Base-by-base conservation (phyloP, 1,284 basidiomycete species). In the Neonothopanus nambi region DNA sequence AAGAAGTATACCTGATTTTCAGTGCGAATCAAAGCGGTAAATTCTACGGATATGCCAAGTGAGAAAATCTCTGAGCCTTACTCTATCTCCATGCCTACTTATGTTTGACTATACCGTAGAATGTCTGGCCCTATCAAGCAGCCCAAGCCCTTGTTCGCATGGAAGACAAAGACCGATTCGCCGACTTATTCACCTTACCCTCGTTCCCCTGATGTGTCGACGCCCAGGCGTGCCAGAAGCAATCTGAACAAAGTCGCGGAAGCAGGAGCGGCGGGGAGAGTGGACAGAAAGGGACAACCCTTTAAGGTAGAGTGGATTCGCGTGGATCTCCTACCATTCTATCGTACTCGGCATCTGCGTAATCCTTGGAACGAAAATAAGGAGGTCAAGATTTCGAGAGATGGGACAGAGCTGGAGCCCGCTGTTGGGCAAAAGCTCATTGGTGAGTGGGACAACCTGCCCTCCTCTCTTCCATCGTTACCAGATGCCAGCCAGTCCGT, bases 291-390 rank as follows among this genome's bases (percentile, higher is more conserved):
- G 88, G 91, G 89, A 11, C 79, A 81, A 51, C 78, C 89, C 1
- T 98, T 98, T 77, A 79, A 80, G 55, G 74, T 98, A 26, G 81
- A 95, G 62, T 98, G 95, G 95, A 65, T 95, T 49, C 81, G 81
- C 58, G 88, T 85, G 1, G 74, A 82, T 7, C 79, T 81, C 4
- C 68, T 96, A n/a, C 84, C 91, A 1, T 96, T 96, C 70, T 74
- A 77, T 59, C 81, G 81, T 45, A 89, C 90, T 33, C 79, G 86
- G 41, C 87, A 93, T 63, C 69, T 96, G 47, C 84, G 93, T 38
- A 97, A 96, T 65, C 90, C 91, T 0, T 97, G 94, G 94, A 95
- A 96, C 59, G 85, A 93, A 63, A 90, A 90, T 57, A 77, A 89
- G 46, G 93, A 95, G 67, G 83, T 96, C 57, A 95, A 95, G 74